Base-by-base conservation (phyloP, 1,139 yeast species). In the Zygosaccharomyces pseudobailii region DNA sequence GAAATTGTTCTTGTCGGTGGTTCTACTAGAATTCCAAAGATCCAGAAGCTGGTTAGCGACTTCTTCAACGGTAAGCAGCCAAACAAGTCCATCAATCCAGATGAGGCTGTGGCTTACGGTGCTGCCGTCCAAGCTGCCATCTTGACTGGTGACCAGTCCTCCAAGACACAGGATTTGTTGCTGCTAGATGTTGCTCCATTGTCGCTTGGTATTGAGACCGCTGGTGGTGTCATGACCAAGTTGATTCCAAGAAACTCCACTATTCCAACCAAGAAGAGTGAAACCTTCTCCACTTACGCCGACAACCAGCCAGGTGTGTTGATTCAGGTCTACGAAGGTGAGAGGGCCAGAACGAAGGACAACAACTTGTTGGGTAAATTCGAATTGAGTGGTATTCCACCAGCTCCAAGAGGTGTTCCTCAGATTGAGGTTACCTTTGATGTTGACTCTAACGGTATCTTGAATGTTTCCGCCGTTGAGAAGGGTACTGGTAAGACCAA, bases 91-190 rank as follows among this genome's bases (percentile, higher is more conserved):
- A 83, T 83, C 71, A 83, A 83, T 83, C 88, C 89, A 82, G 95
- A 89, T 75, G 96, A 88, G 78, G 96, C 96, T 69, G 96, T 88
- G 71, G 96, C 96, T 58, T 88, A 86, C 72, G 96, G 96, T 80
- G 96, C 96, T 53, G 96, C 96, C 59, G 96, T 88, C 57, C 96
- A 89, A 76, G 97, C 95, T 54, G 96, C 96, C 76, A 89, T 89
- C 65, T 77, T 89, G 63, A 81, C 94, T 56, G 96, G 96, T 72
- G 68, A 64, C 56, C 58, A 57, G 53, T 79, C 84, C 55, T 83
- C 90, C 49, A 75, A 75, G 72, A 82, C 94, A 60, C 90, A 86
- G 77, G 95, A 86, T 71, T 76, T 86, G 69, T 80, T 87, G 66
- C 80, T 87, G 65, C 81, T 87, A 71, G 95, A 86, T 79, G 95